Base-by-base conservation (phyloP, 257 asterid species). In the Fraxinus americana region DNA sequence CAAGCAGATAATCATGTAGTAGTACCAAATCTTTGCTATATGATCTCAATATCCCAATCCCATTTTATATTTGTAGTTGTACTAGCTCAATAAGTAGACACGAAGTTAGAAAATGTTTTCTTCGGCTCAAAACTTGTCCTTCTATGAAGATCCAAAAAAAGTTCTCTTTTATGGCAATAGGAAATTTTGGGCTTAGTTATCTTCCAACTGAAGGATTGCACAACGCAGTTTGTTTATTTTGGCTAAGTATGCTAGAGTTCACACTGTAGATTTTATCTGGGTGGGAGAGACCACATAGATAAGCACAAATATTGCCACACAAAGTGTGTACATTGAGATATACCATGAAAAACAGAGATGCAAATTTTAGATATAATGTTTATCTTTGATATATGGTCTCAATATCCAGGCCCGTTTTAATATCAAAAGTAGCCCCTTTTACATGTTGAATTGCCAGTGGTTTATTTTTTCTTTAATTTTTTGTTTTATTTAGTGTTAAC, bases 1-100 rank as follows among this genome's bases (percentile, higher is more conserved):
- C 67, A 61, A 19, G 67, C 30, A 61, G 14, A 61, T 61, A 7
- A 61, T n/a, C 12, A 8, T 9, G 38, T 23, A 25, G 34, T 8
- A 59, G 45, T 92, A 94, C 99, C 88, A 7, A 38, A 7, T 38
- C 11, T 8, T 38, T 38, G 11, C 43, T 7, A 2, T 38, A 38
- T 38, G 43, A 38, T 38, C 43, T 38, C 43, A 38, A 38, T 38
- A 38, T 38, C 43, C 12, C 2, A 10, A 38, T 38, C 43, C 43
- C 43, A 1, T 38, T 38, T 38, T 38, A 38, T 38, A 4, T 38
- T 38, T 48, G 7, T 48, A 14, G 57, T 3, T 48, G 54, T 45
- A 48, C 57, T 14, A 14, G 19, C n/a, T 48, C 57, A 4, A 48
- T 48, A 14, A 14, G 6, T 48, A 14, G 57, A 48, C 7, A 48